Evolutionary conservation across 164 flowering plant species (phyloP), one percentile per base, ranked within the genome.

Genomic region (Sextonia rubra): DNA sequence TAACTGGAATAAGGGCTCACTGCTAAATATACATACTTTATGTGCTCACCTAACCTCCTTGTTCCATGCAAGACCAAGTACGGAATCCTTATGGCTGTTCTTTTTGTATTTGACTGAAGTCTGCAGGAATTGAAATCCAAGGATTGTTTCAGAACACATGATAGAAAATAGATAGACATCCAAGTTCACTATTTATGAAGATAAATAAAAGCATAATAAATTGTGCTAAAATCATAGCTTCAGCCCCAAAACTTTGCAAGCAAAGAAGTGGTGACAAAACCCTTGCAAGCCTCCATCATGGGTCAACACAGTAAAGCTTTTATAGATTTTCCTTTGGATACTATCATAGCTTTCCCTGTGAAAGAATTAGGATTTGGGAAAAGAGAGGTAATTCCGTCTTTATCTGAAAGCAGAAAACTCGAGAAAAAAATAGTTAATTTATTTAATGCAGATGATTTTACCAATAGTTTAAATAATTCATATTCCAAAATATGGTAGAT

Each of bases 1-100:
- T 17, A 68, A 4, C 3, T 56, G 18, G 24, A 30, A 32, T 60
- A 71, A 71, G 18, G 15, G 24, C 44, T 52, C 58, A 12, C 12
- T 0, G 20, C 58, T 17, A 52, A 52, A 26, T 27, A 56, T 5
- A 70, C 64, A 27, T 25, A 32, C 37, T 14, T 30, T 30, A 60
- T 69, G 48, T 22, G 15, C 71, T 72, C 44, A 92, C 99, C 95
- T 91, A 85, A 76, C 83, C 69, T 84, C 88, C 82, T 93, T 95
- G 86, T 95, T 95, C 99, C 99, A 95, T 71, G 95, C 91, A 82
- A 95, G 92, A 61, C 91, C 91, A 77, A 95, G 93, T 26, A 95
- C 98, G 60, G 97, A 81, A 80, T 86, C 98, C 11, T 87, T 91
- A 80, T 95, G 98, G 74, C 98, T 93, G 65, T 80, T 94, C 74